Evolutionary conservation across 78 protist species (phyloP).

Genomic region (Polysphondylium violaceum): DNA sequence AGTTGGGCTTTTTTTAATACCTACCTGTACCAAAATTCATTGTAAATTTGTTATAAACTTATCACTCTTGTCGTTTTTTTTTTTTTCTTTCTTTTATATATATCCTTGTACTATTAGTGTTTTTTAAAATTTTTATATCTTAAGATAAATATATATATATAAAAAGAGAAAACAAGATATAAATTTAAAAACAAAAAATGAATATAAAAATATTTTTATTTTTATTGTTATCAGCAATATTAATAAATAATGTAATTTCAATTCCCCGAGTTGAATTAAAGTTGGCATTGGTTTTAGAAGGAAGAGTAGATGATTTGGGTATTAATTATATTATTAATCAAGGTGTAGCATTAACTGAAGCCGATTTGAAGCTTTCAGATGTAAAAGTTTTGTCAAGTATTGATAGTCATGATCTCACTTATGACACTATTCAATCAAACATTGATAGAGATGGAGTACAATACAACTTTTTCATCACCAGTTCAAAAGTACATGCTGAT

Average conservation of each 20-base stretch:
- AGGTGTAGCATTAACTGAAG: conserved; percentile 45
- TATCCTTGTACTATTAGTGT: background rate
- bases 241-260: background rate
- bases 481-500: background rate
- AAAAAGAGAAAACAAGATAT: background rate
- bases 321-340: conserved; percentile 42
- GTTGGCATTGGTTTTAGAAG: conserved; percentile 37
- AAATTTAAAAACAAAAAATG: conserved; percentile 4
- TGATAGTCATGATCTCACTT: background rate
- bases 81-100: background rate
- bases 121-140: background rate
- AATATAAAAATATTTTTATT: background rate
- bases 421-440: background rate
- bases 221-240: background rate
- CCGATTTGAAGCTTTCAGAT: background rate
- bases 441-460: background rate
- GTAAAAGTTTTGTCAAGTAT: background rate
- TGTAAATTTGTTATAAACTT: background rate
- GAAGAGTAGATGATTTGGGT: conserved; percentile 40
- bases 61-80: background rate
- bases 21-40: conserved; percentile 6
- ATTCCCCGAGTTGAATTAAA: background rate
- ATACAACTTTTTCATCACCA: conserved; percentile 49
- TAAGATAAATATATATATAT: background rate
- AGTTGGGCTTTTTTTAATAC: no score